A percentile compares a stretch with the other conserved stretches of the same genome.
phyloP scores from a whole-genome alignment of 192 early-diverging fungal species.

The Phlyctochytrium bullatum region DNA sequence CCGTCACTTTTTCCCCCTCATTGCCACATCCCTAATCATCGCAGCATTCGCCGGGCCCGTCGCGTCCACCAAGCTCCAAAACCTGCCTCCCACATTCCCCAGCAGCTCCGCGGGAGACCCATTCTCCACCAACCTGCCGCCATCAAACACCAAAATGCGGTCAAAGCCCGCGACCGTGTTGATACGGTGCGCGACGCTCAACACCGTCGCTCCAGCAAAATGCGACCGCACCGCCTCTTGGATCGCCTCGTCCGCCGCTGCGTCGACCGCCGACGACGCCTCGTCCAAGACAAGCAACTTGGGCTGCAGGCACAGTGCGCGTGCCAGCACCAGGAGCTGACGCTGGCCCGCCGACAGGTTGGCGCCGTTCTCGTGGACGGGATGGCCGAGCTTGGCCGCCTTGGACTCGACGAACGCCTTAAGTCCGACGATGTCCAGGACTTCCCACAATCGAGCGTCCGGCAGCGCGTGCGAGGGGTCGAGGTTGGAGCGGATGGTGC shows the following conservation, averaged over 20 bases:
- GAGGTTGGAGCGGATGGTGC: slow-evolving; percentile 68
- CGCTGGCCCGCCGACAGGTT: slow-evolving; percentile 82
- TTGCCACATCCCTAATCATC: not conserved
- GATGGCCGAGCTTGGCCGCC: slow-evolving; percentile 57
- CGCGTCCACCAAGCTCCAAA: slow-evolving; percentile 33
- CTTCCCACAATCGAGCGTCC: slow-evolving; percentile 60
- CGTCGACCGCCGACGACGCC: slow-evolving; percentile 36
- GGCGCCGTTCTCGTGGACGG: slow-evolving; percentile 56
- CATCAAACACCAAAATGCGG: slow-evolving; percentile 46
- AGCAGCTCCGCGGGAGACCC: slow-evolving; percentile 56
- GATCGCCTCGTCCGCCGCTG: slow-evolving; percentile 27
- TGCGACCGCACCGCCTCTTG: slow-evolving; percentile 19
- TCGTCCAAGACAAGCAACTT: slow-evolving; percentile 43
- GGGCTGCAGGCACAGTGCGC: slow-evolving; percentile 24
- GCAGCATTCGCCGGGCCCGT: slow-evolving; percentile 18
- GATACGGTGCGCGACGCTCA: slow-evolving; percentile 79
- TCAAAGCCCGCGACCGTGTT: slow-evolving; percentile 64
- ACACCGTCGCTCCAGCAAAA: slow-evolving; percentile 48
- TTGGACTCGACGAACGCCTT: slow-evolving; percentile 28
- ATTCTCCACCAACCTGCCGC: slow-evolving; percentile 49
- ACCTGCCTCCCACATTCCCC: slow-evolving; percentile 23
- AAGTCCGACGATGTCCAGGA: slow-evolving; percentile 48
- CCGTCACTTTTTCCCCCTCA: no score
- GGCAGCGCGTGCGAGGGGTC: slow-evolving; percentile 63
- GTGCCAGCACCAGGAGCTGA: slow-evolving; percentile 51